These are phyloP conservation scores for Blakeslea trispora DNA, from an alignment of 371 early-diverging fungal species.

Conservation along the genomic window DNA sequence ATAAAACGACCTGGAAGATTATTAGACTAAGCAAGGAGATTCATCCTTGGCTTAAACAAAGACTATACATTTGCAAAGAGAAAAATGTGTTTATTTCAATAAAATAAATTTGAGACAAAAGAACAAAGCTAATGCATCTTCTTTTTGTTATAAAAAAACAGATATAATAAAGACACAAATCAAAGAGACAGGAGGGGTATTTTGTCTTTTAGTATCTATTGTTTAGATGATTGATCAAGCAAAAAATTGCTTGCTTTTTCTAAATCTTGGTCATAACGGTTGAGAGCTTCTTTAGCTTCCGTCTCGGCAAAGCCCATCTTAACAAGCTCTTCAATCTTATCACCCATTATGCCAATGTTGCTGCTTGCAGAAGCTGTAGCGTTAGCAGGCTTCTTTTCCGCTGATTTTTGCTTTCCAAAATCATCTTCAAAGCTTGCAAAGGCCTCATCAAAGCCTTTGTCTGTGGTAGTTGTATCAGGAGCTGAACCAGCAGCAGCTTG, in stretches of 20 bases:
- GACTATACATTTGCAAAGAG: too few species aligned
- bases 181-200: constrained; percentile 2
- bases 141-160: not conserved
- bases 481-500: not conserved
- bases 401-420: constrained; percentile 17
- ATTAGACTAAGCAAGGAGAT: too few species aligned
- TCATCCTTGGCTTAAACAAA: too few species aligned
- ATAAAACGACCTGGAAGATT: too few species aligned
- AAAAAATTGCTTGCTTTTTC: constrained; percentile 72
- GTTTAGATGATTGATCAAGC: constrained; percentile 46
- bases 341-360: constrained; percentile 22
- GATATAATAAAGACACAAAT: not conserved
- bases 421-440: constrained; percentile 30
- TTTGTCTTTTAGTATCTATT: constrained; percentile 7
- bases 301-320: constrained; percentile 67
- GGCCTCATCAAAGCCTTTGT: constrained; percentile 37
- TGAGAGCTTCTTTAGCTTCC: constrained; percentile 65
- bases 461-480: not conserved
- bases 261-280: constrained; percentile 67
- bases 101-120: too few species aligned
- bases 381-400: constrained; percentile 5
- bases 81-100: too few species aligned
- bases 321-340: constrained; percentile 48
- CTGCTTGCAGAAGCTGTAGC: not conserved
- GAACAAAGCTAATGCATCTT: too few species aligned